Evolutionary conservation across 2,329 filamentous ascomycete genomes (phyloP).

Genomic region (Sclerotinia glacialis): DNA sequence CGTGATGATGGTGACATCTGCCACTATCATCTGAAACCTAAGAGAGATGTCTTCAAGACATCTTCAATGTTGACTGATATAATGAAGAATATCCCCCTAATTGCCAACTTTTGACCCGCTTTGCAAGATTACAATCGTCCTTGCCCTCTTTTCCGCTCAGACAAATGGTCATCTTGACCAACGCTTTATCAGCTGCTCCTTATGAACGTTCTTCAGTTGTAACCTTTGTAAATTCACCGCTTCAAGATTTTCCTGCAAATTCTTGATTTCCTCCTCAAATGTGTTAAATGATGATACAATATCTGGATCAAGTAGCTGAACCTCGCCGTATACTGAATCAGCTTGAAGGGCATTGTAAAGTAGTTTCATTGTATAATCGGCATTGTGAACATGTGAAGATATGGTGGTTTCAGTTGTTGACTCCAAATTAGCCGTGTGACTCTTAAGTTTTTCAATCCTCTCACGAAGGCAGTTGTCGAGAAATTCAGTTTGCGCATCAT

Average conservation of each 20-base stretch:
- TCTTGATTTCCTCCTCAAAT: slow-evolving; percentile 41
- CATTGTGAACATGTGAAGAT: slow-evolving; percentile 47
- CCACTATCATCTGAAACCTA: slow-evolving; percentile 20
- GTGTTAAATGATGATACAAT: slow-evolving; percentile 49
- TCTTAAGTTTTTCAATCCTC: slow-evolving; percentile 45
- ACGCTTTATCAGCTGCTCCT: slow-evolving; percentile 48
- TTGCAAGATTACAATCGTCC: neutral
- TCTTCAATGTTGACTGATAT: slow-evolving; percentile 17
- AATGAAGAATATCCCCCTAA: neutral
- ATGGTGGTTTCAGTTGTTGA: slow-evolving; percentile 49
- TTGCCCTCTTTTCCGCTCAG: slow-evolving; percentile 1
- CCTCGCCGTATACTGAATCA: slow-evolving; percentile 50
- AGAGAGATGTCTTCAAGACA: slow-evolving; percentile 13
- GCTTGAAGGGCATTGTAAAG: slow-evolving; percentile 52
- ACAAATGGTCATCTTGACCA: slow-evolving; percentile 40
- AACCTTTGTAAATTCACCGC: slow-evolving; percentile 41
- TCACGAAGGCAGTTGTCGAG: slow-evolving; percentile 41
- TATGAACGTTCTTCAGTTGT: slow-evolving; percentile 46
- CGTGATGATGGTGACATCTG: slow-evolving; percentile 23
- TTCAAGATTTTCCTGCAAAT: slow-evolving; percentile 41
- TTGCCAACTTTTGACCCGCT: neutral
- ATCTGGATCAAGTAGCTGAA: slow-evolving; percentile 52
- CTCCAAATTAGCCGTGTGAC: slow-evolving; percentile 48
- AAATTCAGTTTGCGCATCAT: slow-evolving; percentile 30
- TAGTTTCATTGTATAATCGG: slow-evolving; percentile 48